Percentiles rank a stretch among this genome's conserved stretches.
Evolutionary conservation across 345 rosid genomes (phyloP).

Genomic region (Brassica incana): DNA sequence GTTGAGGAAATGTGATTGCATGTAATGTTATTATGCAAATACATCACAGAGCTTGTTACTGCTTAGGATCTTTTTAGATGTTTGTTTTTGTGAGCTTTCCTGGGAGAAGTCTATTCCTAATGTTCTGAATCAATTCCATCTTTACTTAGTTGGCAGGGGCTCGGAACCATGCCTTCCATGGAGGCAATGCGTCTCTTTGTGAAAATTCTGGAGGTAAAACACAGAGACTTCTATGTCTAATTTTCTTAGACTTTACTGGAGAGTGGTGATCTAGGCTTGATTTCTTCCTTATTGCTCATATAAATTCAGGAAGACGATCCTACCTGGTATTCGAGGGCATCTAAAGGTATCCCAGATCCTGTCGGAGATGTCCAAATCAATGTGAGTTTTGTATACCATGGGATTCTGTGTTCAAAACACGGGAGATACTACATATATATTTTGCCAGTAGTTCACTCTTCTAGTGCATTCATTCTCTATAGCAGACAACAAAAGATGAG

Average conservation of each 20-base stretch:
- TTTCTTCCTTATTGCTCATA: conserved; percentile 20
- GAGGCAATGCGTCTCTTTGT: conserved; percentile 99
- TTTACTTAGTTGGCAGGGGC: conserved; percentile 88
- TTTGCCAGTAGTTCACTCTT: background rate
- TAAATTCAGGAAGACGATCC: conserved; percentile 90
- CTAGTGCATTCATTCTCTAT: conserved; percentile 27
- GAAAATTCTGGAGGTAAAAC: conserved; percentile 87
- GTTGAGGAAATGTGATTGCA: background rate
- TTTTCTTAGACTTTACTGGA: conserved; percentile 3
- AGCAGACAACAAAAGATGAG: conserved; percentile 64
- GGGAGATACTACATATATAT: background rate
- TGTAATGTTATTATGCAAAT: background rate
- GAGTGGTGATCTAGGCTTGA: conserved; percentile 3
- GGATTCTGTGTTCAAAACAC: conserved; percentile 4
- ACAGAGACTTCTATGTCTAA: conserved; percentile 27
- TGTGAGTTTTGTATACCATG: conserved; percentile 50
- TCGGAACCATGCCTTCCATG: conserved; percentile 85
- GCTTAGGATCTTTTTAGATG: background rate
- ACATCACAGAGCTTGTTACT: conserved; percentile 15
- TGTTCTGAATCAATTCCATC: conserved; percentile 31
- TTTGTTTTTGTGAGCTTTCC: background rate
- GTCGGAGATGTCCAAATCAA: conserved; percentile 63
- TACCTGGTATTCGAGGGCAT: conserved; percentile 93
- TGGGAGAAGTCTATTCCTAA: background rate
- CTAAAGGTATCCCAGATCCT: conserved; percentile 65